Conservation (phyloP, 805 yeast species). For the Wickerhamomyces queroliae region DNA sequence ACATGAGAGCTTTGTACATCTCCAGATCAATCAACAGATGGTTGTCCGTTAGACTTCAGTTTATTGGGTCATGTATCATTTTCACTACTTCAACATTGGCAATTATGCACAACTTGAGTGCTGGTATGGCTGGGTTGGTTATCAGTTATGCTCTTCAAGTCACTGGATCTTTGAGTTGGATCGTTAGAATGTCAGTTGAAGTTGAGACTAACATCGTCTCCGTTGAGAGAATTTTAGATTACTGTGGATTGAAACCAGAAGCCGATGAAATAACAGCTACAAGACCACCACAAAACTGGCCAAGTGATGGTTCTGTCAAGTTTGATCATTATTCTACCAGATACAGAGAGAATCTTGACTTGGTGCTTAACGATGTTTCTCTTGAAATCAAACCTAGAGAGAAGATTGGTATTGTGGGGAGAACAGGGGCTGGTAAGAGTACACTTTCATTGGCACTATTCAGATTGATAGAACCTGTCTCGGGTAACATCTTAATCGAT, state of each 20-base stretch:
- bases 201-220: constrained; percentile 60
- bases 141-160: constrained; percentile 60
- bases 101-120: constrained; percentile 37
- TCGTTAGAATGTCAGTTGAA: constrained; percentile 57
- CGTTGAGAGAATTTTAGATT: constrained; percentile 63
- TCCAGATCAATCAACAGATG: constrained; percentile 64
- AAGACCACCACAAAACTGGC: constrained; percentile 50
- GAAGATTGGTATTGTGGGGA: constrained; percentile 68
- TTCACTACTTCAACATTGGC: constrained; percentile 46
- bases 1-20: constrained; percentile 68
- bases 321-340: constrained; percentile 51
- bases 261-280: constrained; percentile 39
- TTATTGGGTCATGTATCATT: constrained; percentile 52
- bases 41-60: constrained; percentile 56
- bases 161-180: constrained; percentile 45
- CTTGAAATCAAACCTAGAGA: constrained; percentile 47
- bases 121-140: constrained; percentile 60
- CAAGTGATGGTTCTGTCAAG: constrained; percentile 41
- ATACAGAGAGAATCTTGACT: constrained; percentile 53
- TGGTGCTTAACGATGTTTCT: constrained; percentile 45
- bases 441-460: constrained; percentile 56
- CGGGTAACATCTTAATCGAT: constrained; percentile 52
- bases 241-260: constrained; percentile 41
- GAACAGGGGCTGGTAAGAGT: constrained; percentile 76
- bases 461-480: constrained; percentile 52